Conservation (phyloP, 805 yeast genomes). For the Candida nonsorbophila region DNA sequence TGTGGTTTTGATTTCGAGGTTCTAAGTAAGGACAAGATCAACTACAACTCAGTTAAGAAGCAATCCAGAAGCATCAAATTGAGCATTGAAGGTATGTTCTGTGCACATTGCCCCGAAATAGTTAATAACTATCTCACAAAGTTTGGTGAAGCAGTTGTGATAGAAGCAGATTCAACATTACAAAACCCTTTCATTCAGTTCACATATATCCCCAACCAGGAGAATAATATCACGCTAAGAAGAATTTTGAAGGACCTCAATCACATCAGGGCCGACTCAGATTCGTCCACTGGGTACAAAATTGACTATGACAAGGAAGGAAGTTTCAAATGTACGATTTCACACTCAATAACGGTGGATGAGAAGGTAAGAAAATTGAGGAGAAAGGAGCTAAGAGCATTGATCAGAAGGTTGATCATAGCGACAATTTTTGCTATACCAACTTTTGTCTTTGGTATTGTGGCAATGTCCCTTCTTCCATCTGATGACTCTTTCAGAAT, state of each 20-base stretch:
- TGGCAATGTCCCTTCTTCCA: constrained; percentile 60
- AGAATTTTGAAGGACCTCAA: constrained; percentile 46
- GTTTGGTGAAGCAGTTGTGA: constrained; percentile 53
- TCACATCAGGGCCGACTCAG: constrained; percentile 29
- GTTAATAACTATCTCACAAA: constrained; percentile 44
- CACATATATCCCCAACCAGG: constrained; percentile 55
- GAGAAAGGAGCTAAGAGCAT: constrained; percentile 39
- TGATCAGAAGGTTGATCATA: constrained; percentile 42
- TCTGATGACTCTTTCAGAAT: constrained; percentile 32
- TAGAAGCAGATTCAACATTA: constrained; percentile 52
- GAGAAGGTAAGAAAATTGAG: constrained; percentile 54
- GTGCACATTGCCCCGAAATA: constrained; percentile 62
- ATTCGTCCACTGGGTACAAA: constrained; percentile 12
- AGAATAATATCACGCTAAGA: constrained; percentile 47
- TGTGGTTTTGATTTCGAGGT: constrained; percentile 60
- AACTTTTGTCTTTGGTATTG: constrained; percentile 62
- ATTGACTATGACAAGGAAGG: constrained; percentile 15
- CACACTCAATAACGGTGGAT: constrained; percentile 54
- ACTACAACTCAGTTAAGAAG: constrained; percentile 43
- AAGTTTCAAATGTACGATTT: constrained; percentile 45
- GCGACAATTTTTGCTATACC: constrained; percentile 57
- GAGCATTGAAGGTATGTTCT: constrained; percentile 60
- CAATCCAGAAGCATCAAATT: constrained; percentile 54
- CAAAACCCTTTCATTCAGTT: constrained; percentile 55
- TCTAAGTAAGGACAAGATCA: constrained; percentile 37